A percentile compares a stretch with the other conserved stretches of the same genome.
Evolutionary conservation across 257 asterid species (phyloP).

Genomic region (Nicotiana paniculata): DNA sequence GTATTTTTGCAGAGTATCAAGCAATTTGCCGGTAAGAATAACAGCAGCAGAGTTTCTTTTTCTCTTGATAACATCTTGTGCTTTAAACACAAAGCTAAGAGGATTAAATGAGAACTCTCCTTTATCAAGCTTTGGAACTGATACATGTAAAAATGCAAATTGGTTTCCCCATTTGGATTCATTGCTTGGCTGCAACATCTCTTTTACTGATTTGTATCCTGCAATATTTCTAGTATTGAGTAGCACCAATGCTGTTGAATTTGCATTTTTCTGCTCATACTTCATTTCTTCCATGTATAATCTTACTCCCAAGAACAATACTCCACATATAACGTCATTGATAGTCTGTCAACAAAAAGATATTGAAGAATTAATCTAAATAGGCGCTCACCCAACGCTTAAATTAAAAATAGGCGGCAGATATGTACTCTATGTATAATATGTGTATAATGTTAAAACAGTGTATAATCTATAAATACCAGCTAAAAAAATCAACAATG

Average conservation of each 20-base stretch:
- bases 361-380: too few species aligned
- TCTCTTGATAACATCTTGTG: slow-evolving; percentile 36
- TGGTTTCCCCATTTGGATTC: slow-evolving; percentile 80
- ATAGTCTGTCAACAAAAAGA: slow-evolving; percentile 33
- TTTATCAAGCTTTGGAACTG: slow-evolving; percentile 37
- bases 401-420: too few species aligned
- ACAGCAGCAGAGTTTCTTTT: slow-evolving; percentile 56
- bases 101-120: slow-evolving; percentile 20
- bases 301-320: slow-evolving; percentile 54
- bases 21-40: slow-evolving; percentile 53
- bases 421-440: too few species aligned
- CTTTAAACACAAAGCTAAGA: slow-evolving; percentile 33
- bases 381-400: too few species aligned
- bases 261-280: slow-evolving; percentile 22
- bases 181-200: slow-evolving; percentile 52
- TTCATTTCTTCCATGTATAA: slow-evolving; percentile 52
- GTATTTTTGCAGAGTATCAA: slow-evolving; percentile 32
- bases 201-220: slow-evolving; percentile 61
- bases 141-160: slow-evolving; percentile 68
- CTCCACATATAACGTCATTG: slow-evolving; percentile 78
- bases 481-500: too few species aligned
- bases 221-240: slow-evolving; percentile 69
- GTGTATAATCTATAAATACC: too few species aligned
- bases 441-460: too few species aligned
- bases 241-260: slow-evolving; percentile 60